Evolutionary conservation across 345 rosid species (phyloP).

Genomic region (Arabis alpina): DNA sequence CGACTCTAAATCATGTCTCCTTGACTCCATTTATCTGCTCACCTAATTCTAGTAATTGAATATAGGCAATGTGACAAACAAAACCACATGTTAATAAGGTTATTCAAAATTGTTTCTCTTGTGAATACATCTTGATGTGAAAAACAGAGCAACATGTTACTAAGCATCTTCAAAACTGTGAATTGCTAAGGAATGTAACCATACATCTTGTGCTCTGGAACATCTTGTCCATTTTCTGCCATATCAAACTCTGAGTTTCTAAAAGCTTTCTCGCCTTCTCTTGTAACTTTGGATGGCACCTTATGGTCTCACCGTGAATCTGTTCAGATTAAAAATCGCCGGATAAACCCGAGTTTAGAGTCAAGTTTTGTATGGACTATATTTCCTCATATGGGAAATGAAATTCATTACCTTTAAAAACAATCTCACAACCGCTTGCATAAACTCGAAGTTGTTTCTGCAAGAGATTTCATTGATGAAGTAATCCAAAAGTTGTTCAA

Average conservation of each 20-base stretch:
- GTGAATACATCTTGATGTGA: background rate
- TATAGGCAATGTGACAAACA: too few relatives aligned
- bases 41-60: too few relatives aligned
- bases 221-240: conserved; percentile 85
- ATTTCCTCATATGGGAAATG: conserved; percentile 7
- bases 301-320: conserved; percentile 90
- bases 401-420: conserved; percentile 76
- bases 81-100: too few relatives aligned
- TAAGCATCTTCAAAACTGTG: conserved; percentile 63
- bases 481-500: conserved; percentile 78
- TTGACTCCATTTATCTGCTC: too few relatives aligned
- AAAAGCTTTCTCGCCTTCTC: conserved; percentile 75
- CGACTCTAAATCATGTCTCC: too few relatives aligned
- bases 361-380: background rate
- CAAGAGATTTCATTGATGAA: conserved; percentile 69
- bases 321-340: conserved; percentile 41
- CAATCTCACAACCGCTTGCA: conserved; percentile 80
- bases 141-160: conserved; percentile 7
- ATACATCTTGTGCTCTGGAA: conserved; percentile 92
- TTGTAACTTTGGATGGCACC: conserved; percentile 66
- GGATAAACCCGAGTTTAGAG: background rate
- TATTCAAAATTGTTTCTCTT: too few relatives aligned
- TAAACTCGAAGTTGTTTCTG: conserved; percentile 84
- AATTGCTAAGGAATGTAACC: conserved; percentile 87
- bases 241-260: conserved; percentile 65